Percentiles rank a stretch among this genome's conserved stretches.
phyloP scores from a whole-genome alignment of 2,329 filamentous ascomycete species.

The Fusarium multiceps region DNA sequence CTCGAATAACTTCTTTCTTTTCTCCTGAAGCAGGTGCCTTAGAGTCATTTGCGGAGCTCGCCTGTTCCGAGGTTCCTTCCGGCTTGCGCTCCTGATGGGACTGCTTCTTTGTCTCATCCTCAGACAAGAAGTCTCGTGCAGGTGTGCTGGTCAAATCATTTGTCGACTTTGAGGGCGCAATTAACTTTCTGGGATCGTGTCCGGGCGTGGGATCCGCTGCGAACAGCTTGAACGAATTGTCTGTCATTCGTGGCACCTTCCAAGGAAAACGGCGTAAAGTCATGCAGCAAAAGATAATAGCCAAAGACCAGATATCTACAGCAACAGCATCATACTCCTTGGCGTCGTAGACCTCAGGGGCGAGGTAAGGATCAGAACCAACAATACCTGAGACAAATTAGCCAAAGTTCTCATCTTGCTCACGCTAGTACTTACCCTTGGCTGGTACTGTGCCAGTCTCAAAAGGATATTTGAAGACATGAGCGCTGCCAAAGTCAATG shows the following conservation, averaged over 20 bases:
- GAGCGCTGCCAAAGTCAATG: constrained; percentile 97
- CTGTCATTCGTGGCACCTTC: constrained; percentile 91
- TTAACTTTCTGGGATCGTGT: constrained; percentile 67
- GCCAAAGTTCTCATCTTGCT: constrained; percentile 1
- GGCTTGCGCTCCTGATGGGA: constrained; percentile 37
- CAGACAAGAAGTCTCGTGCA: constrained; percentile 54
- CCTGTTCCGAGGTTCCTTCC: constrained; percentile 25
- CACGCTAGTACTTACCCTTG: constrained; percentile 47
- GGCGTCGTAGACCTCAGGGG: constrained; percentile 95
- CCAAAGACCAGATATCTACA: constrained; percentile 96
- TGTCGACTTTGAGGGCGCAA: constrained; percentile 59
- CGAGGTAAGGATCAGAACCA: constrained; percentile 92
- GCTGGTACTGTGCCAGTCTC: constrained; percentile 71
- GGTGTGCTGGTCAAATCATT: constrained; percentile 56
- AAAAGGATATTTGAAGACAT: constrained; percentile 97
- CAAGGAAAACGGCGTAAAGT: constrained; percentile 93
- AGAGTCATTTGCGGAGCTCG: constrained; percentile 13
- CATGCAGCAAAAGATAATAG: constrained; percentile 99
- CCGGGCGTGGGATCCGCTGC: constrained; percentile 85
- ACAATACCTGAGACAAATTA: constrained; percentile 65
- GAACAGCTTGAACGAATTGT: constrained; percentile 96
- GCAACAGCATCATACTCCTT: constrained; percentile 93
- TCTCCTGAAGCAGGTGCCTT: constrained; percentile 50
- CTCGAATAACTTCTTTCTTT: constrained; percentile 84
- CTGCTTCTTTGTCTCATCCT: constrained; percentile 49